A percentile compares a stretch with the other conserved stretches of the same genome.
Evolutionary conservation across 805 yeast species (phyloP).

Genomic region (Monosporozyma solicola): DNA sequence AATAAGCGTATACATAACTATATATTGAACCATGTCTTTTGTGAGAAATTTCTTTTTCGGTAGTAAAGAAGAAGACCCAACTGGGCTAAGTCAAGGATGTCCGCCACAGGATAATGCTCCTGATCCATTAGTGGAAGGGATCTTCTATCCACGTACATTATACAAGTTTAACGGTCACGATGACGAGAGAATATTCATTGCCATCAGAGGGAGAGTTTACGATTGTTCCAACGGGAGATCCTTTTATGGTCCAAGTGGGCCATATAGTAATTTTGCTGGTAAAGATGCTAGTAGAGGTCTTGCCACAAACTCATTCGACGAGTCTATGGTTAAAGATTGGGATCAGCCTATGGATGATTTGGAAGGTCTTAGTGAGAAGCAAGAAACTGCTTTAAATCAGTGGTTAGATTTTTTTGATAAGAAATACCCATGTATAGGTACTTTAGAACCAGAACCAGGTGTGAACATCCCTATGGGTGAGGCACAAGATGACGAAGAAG

Average conservation of each 20-base stretch:
- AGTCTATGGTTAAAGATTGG: slow-evolving; percentile 51
- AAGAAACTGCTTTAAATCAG: slow-evolving; percentile 58
- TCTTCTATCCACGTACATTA: slow-evolving; percentile 66
- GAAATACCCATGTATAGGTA: slow-evolving; percentile 79
- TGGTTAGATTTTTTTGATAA: slow-evolving; percentile 80
- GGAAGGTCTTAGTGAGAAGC: slow-evolving; percentile 49
- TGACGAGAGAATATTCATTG: slow-evolving; percentile 71
- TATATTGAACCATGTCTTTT: slow-evolving; percentile 25
- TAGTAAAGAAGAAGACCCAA: slow-evolving; percentile 29
- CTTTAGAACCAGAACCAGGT: slow-evolving; percentile 40
- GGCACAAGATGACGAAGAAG: not conserved
- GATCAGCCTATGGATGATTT: slow-evolving; percentile 73
- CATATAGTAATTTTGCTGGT: slow-evolving; percentile 91
- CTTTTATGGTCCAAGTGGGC: slow-evolving; percentile 94
- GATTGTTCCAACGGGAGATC: slow-evolving; percentile 73
- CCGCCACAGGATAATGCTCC: slow-evolving; percentile 7
- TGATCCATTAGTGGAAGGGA: slow-evolving; percentile 36
- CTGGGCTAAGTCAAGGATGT: slow-evolving; percentile 21
- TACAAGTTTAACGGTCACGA: slow-evolving; percentile 74
- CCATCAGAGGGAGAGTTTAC: slow-evolving; percentile 76
- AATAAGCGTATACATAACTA: not conserved
- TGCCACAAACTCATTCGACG: slow-evolving; percentile 79
- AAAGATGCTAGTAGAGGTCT: slow-evolving; percentile 91
- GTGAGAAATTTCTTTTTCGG: slow-evolving; percentile 27
- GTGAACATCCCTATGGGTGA: slow-evolving; percentile 11